These are phyloP conservation scores for Hymenoscyphus scutula DNA, from an alignment of 2,329 filamentous ascomycete species.

Conservation along the genomic window DNA sequence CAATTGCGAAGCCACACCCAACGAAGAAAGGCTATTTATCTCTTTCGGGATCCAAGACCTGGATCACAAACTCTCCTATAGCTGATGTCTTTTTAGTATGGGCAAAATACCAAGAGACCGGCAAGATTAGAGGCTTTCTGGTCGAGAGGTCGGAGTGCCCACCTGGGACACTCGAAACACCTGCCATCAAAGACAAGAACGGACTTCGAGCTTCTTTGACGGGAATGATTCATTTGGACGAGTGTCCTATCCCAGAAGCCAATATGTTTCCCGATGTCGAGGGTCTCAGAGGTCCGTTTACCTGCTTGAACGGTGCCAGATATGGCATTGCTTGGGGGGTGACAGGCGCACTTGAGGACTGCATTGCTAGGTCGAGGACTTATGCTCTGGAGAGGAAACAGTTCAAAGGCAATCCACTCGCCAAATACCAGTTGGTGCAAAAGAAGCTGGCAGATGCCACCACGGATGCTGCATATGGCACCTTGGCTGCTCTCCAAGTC, in stretches of 20 bases:
- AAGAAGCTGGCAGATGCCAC: slow-evolving; percentile 94
- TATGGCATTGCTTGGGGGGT: slow-evolving; percentile 93
- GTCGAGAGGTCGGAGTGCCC: slow-evolving; percentile 84
- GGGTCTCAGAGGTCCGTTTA: slow-evolving; percentile 84
- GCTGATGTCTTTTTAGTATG: slow-evolving; percentile 82
- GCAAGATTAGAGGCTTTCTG: slow-evolving; percentile 91
- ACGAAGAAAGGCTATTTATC: slow-evolving; percentile 79
- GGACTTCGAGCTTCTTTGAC: slow-evolving; percentile 90
- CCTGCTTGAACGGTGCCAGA: slow-evolving; percentile 88
- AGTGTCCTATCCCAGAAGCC: slow-evolving; percentile 79
- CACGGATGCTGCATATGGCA: slow-evolving; percentile 88
- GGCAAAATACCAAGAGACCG: slow-evolving; percentile 88
- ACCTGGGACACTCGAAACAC: slow-evolving; percentile 85
- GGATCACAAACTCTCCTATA: slow-evolving; percentile 94
- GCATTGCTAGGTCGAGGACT: slow-evolving; percentile 72
- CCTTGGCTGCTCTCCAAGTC: slow-evolving; percentile 86
- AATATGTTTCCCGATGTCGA: slow-evolving; percentile 95
- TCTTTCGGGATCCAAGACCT: slow-evolving; percentile 82
- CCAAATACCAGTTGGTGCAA: slow-evolving; percentile 94
- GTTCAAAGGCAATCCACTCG: slow-evolving; percentile 93
- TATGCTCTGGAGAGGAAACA: slow-evolving; percentile 94
- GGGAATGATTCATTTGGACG: slow-evolving; percentile 95
- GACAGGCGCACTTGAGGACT: slow-evolving; percentile 93
- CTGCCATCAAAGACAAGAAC: slow-evolving; percentile 91
- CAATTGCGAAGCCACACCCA: slow-evolving; percentile 77